Base-by-base conservation (phyloP, 805 yeast species). In the Yarrowia porcina region DNA sequence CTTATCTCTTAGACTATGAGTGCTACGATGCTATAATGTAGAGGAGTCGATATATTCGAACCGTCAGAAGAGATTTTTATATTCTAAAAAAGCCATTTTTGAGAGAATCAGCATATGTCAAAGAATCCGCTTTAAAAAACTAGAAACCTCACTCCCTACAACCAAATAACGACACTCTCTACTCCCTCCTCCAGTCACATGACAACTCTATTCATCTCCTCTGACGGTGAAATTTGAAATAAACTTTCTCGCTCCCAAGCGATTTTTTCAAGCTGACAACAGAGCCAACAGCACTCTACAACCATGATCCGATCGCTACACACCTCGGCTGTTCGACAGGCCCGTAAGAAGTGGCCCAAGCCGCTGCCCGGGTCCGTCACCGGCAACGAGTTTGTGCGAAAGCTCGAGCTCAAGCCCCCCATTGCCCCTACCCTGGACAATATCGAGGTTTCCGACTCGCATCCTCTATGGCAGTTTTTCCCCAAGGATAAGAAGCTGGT, bases 391-490 rank as follows among this genome's bases (percentile, higher is more conserved):
- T 56, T 59, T 45, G 54, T 42, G 33, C 18, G 35, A 13, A 23
- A 44, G 44, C 54, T 63, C 33, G 64, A 79, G 66, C 80, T 92
- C 67, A 82, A 93, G 63, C 82, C 88, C 12, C 98, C 98, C 15
- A 87, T 94, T 67, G 82, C 89, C 13, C 98, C 99, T 15, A 82
- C 94, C 1, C 86, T 82, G 61, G 79, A 81, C 66, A 89, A 89
- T 73, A 80, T 92, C 62, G 80, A 80, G 65, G 88, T 89, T 33
- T 81, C 84, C 13, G 93, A 87, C 5, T 88, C 88, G 72, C 99
- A 94, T 75, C 99, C 98, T 30, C 79, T 94, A 66, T 94, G 97
- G 97, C 92, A 89, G 69, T 94, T 94, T 73, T 94, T 93, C 77
- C 73, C 77, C 54, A 72, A 73, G 66, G 81, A 88, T 39, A 79